Percentiles rank a stretch among this genome's conserved stretches.
Conservation (phyloP, 1,284 basidiomycete species). For the Pterulicium gracile region DNA sequence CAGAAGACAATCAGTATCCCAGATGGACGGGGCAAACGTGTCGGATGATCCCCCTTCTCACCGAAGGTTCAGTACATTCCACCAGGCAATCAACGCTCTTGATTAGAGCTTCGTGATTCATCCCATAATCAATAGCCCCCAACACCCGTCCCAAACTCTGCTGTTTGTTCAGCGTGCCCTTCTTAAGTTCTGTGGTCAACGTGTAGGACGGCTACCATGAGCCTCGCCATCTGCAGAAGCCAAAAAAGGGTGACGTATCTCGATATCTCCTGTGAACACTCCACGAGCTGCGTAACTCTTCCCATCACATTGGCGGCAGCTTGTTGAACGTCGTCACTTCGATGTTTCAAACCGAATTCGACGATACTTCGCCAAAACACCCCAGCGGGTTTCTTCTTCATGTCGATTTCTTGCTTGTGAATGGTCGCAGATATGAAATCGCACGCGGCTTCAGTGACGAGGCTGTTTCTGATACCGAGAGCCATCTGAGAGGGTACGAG, state of each 20-base stretch:
- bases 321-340: conserved; percentile 58
- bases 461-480: conserved; percentile 62
- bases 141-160: conserved; percentile 74
- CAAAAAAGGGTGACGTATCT: conserved; percentile 56
- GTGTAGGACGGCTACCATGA: too few relatives aligned
- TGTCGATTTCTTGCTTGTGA: conserved; percentile 44
- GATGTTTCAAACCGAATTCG: conserved; percentile 64
- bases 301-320: conserved; percentile 59
- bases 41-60: conserved; percentile 18
- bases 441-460: conserved; percentile 69
- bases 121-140: conserved; percentile 59
- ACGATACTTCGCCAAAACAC: conserved; percentile 61
- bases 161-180: conserved; percentile 46
- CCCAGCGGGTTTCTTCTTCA: conserved; percentile 24
- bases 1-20: conserved; percentile 12
- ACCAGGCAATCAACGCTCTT: conserved; percentile 50
- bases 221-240: too few relatives aligned
- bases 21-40: too few relatives aligned
- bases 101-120: conserved; percentile 39
- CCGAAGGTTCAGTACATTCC: conserved; percentile 42
- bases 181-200: conserved; percentile 57
- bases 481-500: conserved; percentile 46
- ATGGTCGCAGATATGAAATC: conserved; percentile 59
- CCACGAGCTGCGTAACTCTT: conserved; percentile 52
- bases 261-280: conserved; percentile 49